Evolutionary conservation across 1,284 basidiomycete genomes (phyloP), one percentile per base, ranked within the genome.

Genomic region (Coniophora puteana): DNA sequence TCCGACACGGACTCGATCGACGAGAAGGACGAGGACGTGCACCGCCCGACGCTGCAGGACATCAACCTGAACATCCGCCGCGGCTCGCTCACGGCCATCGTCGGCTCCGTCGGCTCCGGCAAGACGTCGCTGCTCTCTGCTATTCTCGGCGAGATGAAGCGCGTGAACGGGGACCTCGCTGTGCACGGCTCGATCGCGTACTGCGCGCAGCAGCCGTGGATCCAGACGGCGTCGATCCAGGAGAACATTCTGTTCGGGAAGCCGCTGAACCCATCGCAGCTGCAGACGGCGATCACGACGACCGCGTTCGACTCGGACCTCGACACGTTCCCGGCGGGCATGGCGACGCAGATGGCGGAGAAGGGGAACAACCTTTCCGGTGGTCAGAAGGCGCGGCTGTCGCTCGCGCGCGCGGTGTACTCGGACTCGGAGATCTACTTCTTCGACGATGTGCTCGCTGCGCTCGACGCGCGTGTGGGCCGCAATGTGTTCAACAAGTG

Each of bases 401-500:
- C 76, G 0, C 64, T 83, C 10, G 79, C 79, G 4, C 68, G 80
- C 29, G 77, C 78, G 0, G 67, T 82, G 4, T 82, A 82, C 54
- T 72, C 72, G 13, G 57, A 59, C 23, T 69, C 78, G 3, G 63
- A 71, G 6, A 68, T 79, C 35, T 54, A 83, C 20, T 65, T 83
- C 2, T 63, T 73, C 36, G 69, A 70, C 51, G 78, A 81, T 50
- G 55, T 71, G 5, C 55, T 71, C 6, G 63, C 69, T 14, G 72
- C 74, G 30, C 39, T 58, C 37, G 75, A 78, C 51, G 78, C 80
- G 0, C 74, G 82, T 35, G 83, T 82, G 3, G 69, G 78, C 3
- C 69, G 72, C 37, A 79, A 68, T 61, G 74, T 83, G 46, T 74
- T 83, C 20, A 73, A 80, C 29, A 72, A 79, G 43, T 75, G 78